phyloP scores from a whole-genome alignment of 164 flowering plant species.

The Liquidambar formosana region DNA sequence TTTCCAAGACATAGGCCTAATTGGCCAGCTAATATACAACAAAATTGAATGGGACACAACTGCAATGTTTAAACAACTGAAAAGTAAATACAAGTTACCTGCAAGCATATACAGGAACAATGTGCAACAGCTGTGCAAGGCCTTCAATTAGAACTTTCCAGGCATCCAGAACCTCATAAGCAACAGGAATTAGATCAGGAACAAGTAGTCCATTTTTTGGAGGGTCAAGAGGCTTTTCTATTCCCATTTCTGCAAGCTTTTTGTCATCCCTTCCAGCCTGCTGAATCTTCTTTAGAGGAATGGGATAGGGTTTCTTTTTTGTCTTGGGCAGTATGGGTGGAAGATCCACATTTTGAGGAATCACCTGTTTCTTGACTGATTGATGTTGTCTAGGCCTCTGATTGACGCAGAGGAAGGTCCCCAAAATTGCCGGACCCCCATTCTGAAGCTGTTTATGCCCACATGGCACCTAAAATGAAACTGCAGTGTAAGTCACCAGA shows the following conservation, averaged over 20 bases:
- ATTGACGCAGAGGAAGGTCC: slow-evolving; percentile 5
- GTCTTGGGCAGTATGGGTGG: slow-evolving; percentile 68
- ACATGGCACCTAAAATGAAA: slow-evolving; percentile 17
- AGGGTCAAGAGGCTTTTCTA: slow-evolving; percentile 84
- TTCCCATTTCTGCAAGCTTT: slow-evolving; percentile 75
- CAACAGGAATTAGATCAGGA: slow-evolving; percentile 78
- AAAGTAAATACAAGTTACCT: slow-evolving; percentile 46
- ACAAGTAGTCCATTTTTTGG: slow-evolving; percentile 91
- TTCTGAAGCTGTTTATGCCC: not conserved
- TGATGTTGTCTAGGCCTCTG: slow-evolving; percentile 12
- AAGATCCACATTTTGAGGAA: slow-evolving; percentile 84
- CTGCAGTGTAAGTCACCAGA: not conserved
- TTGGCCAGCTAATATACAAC: not conserved
- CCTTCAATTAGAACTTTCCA: slow-evolving; percentile 86
- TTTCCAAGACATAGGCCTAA: not conserved
- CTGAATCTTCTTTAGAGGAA: slow-evolving; percentile 67
- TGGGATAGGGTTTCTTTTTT: slow-evolving; percentile 90
- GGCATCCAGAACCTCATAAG: slow-evolving; percentile 77
- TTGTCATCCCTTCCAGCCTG: slow-evolving; percentile 64
- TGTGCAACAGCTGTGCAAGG: slow-evolving; percentile 75
- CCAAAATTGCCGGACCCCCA: not conserved
- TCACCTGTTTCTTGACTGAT: slow-evolving; percentile 23
- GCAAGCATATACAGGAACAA: slow-evolving; percentile 90
- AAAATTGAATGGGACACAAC: not conserved
- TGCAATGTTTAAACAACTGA: not conserved